Percentiles rank a stretch among this genome's conserved stretches.
phyloP scores from a whole-genome alignment of 2,329 filamentous ascomycete species.

The Fusarium poae region DNA sequence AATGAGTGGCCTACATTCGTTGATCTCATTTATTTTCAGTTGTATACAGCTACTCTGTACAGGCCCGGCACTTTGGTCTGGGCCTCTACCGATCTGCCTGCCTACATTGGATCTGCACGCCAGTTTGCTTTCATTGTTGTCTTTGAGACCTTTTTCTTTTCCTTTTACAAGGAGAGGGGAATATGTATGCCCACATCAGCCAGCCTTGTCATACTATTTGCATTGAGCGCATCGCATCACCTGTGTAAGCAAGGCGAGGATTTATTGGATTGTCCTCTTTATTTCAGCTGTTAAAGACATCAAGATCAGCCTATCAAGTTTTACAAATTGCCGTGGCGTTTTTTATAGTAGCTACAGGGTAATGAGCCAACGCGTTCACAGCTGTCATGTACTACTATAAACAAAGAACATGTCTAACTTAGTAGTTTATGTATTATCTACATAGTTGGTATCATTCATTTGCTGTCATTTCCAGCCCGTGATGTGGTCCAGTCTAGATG shows the following conservation, averaged over 20 bases:
- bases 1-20: conserved; percentile 1
- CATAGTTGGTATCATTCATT: not conserved
- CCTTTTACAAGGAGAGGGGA: not conserved
- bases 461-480: not conserved
- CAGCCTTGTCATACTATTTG: not conserved
- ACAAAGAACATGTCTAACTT: not conserved
- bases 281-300: conserved; percentile 28
- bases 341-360: conserved; percentile 7
- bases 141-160: not conserved
- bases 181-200: not conserved
- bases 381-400: not conserved
- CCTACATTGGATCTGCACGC: not conserved
- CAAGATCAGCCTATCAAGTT: not conserved
- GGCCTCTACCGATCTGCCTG: not conserved
- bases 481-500: not conserved
- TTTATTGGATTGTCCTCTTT: conserved; percentile 2
- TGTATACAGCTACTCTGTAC: conserved; percentile 1
- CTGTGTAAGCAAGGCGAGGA: not conserved
- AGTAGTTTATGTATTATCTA: too few relatives aligned
- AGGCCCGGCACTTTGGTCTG: conserved; percentile 5
- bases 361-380: not conserved
- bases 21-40: conserved; percentile 6
- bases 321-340: conserved; percentile 4
- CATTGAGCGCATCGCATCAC: conserved; percentile 5
- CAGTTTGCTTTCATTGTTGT: conserved; percentile 5